Evolutionary conservation across 1,284 basidiomycete species (phyloP), one percentile per base, ranked within the genome.

Genomic region (Moesziomyces sp.): DNA sequence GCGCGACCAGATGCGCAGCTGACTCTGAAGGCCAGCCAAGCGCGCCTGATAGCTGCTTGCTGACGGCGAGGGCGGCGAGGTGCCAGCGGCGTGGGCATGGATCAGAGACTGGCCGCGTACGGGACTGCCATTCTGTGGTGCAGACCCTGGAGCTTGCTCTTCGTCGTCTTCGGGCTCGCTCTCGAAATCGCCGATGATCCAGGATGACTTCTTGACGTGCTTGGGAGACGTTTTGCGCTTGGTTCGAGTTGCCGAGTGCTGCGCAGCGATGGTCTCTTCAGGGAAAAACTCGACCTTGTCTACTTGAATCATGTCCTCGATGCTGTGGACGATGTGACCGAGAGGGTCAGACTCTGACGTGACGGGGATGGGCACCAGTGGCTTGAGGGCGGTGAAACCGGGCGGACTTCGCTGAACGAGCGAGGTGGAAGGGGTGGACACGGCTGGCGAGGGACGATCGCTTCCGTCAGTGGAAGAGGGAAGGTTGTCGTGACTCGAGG

Each of bases 121-220:
- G 38, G 38, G 18, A 14, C 7, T 18, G 4, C 16, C 38, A 18
- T 18, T 16, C 16, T 40, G 14, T 16, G 14, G 38, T 16, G 38
- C 4, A 18, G 38, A 18, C 38, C 16, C 38, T 18, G 38, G 38
- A 8, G 38, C 38, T 16, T 52, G 50, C 3, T 72, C 63, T 5
- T 66, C 69, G 21, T 72, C 63, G 42, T 42, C 58, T 35, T 72
- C 69, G 2, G 69, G 59, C 48, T 67, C 69, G 47, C 64, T 67
- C 43, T 73, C 65, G 49, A 73, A 67, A 46, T 76, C 67, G 19
- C 65, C 64, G 24, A 71, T 65, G 57, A 71, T 69, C 68, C 70
- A 72, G 9, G 73, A 76, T 3, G 61, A 61, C 40, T 68, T 75
- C 23, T 63, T 67, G 52, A 21, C 28, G 6, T 47, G 54, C 46